These are phyloP conservation scores for Boletus huronensis DNA, from an alignment of 768 basidiomycete genomes.

Conservation along the genomic window DNA sequence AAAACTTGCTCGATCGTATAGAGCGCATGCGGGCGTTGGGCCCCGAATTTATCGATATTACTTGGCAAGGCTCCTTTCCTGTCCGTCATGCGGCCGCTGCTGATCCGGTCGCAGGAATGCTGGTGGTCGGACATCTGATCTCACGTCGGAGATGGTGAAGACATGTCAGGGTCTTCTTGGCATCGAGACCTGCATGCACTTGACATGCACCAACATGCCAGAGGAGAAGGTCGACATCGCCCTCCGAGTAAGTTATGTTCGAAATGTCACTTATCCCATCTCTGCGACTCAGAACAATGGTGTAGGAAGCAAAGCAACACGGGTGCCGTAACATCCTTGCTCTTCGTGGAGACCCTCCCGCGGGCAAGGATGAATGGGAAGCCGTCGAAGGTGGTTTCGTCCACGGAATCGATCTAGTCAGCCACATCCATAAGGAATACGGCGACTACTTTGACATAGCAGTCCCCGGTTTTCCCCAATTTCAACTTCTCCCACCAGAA, in stretches of 20 bases:
- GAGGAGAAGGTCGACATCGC: constrained; percentile 91
- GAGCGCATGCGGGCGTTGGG: constrained; percentile 95
- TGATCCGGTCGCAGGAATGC: constrained; percentile 69
- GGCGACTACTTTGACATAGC: constrained; percentile 96
- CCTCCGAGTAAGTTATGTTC: constrained; percentile 58
- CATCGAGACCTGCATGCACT: constrained; percentile 96
- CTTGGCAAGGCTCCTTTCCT: constrained; percentile 55
- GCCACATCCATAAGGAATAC: constrained; percentile 77
- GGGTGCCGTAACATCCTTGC: constrained; percentile 94
- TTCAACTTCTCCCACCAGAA: constrained; percentile 66
- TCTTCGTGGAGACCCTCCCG: constrained; percentile 88
- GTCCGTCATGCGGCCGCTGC: background rate
- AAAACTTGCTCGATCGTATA: constrained; percentile 97
- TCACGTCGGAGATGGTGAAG: constrained; percentile 92
- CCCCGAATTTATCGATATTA: constrained; percentile 98
- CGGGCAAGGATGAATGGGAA: constrained; percentile 88
- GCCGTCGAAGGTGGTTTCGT: constrained; percentile 88
- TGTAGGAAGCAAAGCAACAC: constrained; percentile 80
- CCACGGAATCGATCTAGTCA: constrained; percentile 89
- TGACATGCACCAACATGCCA: constrained; percentile 99
- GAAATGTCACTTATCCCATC: background rate
- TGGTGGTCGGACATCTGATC: constrained; percentile 90
- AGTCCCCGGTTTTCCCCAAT: constrained; percentile 89
- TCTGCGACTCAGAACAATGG: constrained; percentile 1
- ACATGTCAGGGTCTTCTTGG: constrained; percentile 92